phyloP scores from a whole-genome alignment of 2,329 filamentous ascomycete genomes.

The Harringtonia lauricola region DNA sequence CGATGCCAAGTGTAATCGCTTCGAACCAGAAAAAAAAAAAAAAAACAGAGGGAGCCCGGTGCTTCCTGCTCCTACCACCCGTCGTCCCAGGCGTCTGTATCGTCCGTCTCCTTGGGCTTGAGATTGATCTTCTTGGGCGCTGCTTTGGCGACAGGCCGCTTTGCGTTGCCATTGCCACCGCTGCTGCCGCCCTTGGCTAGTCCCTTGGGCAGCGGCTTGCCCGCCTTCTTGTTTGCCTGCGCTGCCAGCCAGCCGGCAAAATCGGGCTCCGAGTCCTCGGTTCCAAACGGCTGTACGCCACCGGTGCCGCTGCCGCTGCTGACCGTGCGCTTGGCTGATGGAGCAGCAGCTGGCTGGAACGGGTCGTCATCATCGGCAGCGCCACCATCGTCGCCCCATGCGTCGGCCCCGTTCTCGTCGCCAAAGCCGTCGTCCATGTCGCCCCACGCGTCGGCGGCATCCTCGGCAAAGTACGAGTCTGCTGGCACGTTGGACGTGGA shows the following conservation, averaged over 20 bases:
- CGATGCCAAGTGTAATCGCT: not conserved
- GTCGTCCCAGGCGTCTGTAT: slow-evolving; percentile 54
- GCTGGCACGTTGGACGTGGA: slow-evolving; percentile 24
- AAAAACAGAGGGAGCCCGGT: not conserved
- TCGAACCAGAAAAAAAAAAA: not conserved
- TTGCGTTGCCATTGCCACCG: not conserved
- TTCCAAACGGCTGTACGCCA: slow-evolving; percentile 44
- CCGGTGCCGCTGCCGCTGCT: slow-evolving; percentile 11
- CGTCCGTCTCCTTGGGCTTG: slow-evolving; percentile 49
- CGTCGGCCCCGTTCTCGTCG: slow-evolving; percentile 14
- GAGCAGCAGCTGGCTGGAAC: slow-evolving; percentile 10
- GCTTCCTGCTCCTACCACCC: slow-evolving; percentile 36
- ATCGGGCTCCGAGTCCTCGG: slow-evolving; percentile 82
- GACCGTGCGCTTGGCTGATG: slow-evolving; percentile 16
- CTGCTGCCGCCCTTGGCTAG: slow-evolving; percentile 43
- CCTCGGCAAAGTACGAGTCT: slow-evolving; percentile 47
- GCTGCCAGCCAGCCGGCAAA: slow-evolving; percentile 93
- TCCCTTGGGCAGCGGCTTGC: slow-evolving; percentile 73
- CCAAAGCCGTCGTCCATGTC: slow-evolving; percentile 47
- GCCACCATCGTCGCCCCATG: slow-evolving; percentile 17
- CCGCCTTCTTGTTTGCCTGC: slow-evolving; percentile 55
- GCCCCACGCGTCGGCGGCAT: slow-evolving; percentile 66
- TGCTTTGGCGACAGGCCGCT: slow-evolving; percentile 13
- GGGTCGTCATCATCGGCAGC: slow-evolving; percentile 18
- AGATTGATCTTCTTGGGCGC: slow-evolving; percentile 57